Percentiles rank a stretch among this genome's conserved stretches.
phyloP scores from a whole-genome alignment of 2,329 filamentous ascomycete species.

The Epichloe scottii region DNA sequence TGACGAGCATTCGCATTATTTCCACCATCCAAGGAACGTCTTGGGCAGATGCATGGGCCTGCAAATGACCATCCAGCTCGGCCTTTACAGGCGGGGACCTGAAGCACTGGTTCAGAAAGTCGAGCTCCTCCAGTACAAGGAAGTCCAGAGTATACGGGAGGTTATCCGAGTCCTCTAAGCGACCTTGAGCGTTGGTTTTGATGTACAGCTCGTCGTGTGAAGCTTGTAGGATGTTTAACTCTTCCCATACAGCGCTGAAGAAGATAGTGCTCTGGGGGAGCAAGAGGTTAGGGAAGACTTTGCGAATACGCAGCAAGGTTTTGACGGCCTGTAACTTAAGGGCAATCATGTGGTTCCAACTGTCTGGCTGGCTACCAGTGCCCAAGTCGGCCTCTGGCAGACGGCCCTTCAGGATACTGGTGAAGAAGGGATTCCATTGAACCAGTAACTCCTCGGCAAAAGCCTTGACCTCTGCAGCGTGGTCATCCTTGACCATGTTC shows the following conservation, averaged over 20 bases:
- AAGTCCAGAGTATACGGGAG: conserved; percentile 94
- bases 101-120: conserved; percentile 86
- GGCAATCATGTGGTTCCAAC: conserved; percentile 70
- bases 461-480: conserved; percentile 70
- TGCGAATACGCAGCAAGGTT: conserved; percentile 79
- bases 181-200: conserved; percentile 70
- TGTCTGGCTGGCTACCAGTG: conserved; percentile 42
- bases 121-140: conserved; percentile 82
- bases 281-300: conserved; percentile 69
- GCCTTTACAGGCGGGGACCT: conserved; percentile 78
- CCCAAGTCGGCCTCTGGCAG: conserved; percentile 50
- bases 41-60: conserved; percentile 42
- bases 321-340: conserved; percentile 92
- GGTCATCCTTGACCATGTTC: conserved; percentile 92
- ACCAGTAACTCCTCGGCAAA: conserved; percentile 80
- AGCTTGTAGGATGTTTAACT: conserved; percentile 60
- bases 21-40: conserved; percentile 73
- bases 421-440: conserved; percentile 84
- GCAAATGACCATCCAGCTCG: conserved; percentile 74
- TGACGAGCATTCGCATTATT: conserved; percentile 72
- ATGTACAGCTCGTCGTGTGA: conserved; percentile 79
- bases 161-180: conserved; percentile 78
- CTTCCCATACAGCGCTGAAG: conserved; percentile 82
- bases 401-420: conserved; percentile 60
- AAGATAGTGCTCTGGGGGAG: conserved; percentile 70